Percentiles rank a stretch among this genome's conserved stretches.
Conservation (phyloP, 2,329 filamentous ascomycete species). For the Fusarium fujikuroi region DNA sequence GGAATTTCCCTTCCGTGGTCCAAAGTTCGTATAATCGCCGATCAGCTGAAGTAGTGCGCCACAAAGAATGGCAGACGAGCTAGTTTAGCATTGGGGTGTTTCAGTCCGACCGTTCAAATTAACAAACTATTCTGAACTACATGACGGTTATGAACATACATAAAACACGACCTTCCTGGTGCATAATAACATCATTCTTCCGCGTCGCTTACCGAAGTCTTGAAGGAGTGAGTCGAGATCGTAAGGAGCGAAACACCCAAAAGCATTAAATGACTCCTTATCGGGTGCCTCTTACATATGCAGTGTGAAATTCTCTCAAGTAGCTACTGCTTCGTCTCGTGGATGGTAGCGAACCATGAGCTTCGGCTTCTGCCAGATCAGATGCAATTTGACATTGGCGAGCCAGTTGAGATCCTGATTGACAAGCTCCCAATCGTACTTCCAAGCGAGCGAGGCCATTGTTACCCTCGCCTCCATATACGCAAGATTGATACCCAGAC, state of each 20-base stretch:
- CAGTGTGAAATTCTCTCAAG: background rate
- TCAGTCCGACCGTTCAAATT: background rate
- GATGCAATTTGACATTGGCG: background rate
- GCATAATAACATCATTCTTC: background rate
- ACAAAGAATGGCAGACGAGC: background rate
- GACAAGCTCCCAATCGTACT: constrained; percentile 8
- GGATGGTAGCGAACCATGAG: background rate
- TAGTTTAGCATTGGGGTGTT: background rate
- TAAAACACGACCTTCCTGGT: background rate
- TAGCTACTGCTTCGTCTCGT: background rate
- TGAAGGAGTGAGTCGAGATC: background rate
- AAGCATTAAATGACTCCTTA: background rate
- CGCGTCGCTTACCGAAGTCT: too few species aligned
- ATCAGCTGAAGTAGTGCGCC: background rate
- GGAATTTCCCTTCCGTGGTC: background rate
- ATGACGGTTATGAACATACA: background rate
- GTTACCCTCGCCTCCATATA: background rate
- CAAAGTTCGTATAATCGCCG: background rate
- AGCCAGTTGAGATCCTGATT: background rate
- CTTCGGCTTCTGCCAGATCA: background rate
- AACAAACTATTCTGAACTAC: background rate
- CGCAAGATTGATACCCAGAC: constrained; percentile 11
- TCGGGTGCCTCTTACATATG: background rate
- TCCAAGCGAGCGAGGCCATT: background rate
- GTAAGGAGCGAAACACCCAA: background rate